These are phyloP conservation scores for Paraglomus occultum DNA, from an alignment of 192 early-diverging fungal genomes.

Conservation along the genomic window DNA sequence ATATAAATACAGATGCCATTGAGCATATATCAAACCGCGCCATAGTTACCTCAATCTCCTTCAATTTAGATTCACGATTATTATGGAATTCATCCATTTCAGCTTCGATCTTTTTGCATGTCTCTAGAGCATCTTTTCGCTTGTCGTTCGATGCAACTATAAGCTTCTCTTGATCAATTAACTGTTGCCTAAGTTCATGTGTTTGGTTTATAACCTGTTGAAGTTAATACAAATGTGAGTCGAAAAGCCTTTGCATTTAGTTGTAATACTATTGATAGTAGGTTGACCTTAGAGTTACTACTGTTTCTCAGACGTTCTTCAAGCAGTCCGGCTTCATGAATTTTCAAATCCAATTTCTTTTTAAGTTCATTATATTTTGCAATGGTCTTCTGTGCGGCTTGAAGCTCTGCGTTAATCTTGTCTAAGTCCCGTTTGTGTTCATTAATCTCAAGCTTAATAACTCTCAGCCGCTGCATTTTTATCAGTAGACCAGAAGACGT, in stretches of 20 bases:
- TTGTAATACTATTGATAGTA: not conserved
- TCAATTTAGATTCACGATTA: constrained; percentile 87
- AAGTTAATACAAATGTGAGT: constrained; percentile 2
- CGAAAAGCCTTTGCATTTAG: constrained; percentile 1
- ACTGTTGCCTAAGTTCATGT: constrained; percentile 51
- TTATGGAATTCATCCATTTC: constrained; percentile 91
- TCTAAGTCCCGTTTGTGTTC: constrained; percentile 49
- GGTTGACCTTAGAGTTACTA: constrained; percentile 63
- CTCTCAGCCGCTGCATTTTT: constrained; percentile 71
- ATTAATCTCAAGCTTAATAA: constrained; percentile 52
- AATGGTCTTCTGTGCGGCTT: constrained; percentile 52
- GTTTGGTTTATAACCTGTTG: constrained; percentile 54
- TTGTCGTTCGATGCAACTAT: constrained; percentile 44
- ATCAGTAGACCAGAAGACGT: constrained; percentile 68
- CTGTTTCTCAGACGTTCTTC: constrained; percentile 80
- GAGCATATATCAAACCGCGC: not conserved
- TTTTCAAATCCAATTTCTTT: constrained; percentile 67
- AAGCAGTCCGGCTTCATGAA: constrained; percentile 73
- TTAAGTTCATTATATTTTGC: constrained; percentile 58
- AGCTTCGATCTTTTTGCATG: constrained; percentile 63
- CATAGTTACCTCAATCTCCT: constrained; percentile 64
- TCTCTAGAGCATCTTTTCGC: constrained; percentile 48
- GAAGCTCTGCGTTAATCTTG: constrained; percentile 53
- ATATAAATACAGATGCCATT: constrained; percentile 9
- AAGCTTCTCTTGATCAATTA: constrained; percentile 46